Conservation (phyloP, 768 basidiomycete species). For the Leccinum longicurvipes region DNA sequence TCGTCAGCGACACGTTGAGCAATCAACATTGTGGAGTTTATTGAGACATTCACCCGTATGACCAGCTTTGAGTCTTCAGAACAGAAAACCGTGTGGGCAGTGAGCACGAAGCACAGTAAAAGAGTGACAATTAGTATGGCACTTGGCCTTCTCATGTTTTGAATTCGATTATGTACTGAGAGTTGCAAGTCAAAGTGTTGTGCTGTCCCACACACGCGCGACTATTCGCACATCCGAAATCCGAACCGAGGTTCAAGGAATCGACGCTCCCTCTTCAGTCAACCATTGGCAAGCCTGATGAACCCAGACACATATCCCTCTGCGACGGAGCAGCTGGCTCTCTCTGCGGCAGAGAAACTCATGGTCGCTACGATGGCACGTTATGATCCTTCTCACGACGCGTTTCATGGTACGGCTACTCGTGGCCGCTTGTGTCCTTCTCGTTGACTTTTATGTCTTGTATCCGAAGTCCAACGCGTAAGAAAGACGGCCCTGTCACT, state of each 20-base stretch:
- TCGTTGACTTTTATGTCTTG: slow-evolving; percentile 2
- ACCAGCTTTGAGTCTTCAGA: slow-evolving; percentile 24
- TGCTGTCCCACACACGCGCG: not conserved
- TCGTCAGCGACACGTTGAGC: slow-evolving; percentile 6
- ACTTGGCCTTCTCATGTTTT: slow-evolving; percentile 20
- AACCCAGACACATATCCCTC: slow-evolving; percentile 41
- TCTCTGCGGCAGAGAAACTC: slow-evolving; percentile 60
- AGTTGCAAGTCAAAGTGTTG: slow-evolving; percentile 4
- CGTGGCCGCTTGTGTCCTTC: not conserved
- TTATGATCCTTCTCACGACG: slow-evolving; percentile 81
- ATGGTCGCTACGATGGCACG: slow-evolving; percentile 72
- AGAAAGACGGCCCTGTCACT: slow-evolving; percentile 71
- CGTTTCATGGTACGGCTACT: slow-evolving; percentile 59
- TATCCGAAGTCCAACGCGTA: slow-evolving; percentile 70
- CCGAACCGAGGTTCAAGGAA: slow-evolving; percentile 14
- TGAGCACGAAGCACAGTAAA: slow-evolving; percentile 35
- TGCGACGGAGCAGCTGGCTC: slow-evolving; percentile 45
- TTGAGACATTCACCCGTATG: slow-evolving; percentile 28
- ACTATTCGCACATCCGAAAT: slow-evolving; percentile 20
- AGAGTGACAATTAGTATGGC: slow-evolving; percentile 40
- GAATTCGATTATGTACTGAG: not conserved
- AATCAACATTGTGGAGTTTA: slow-evolving; percentile 3
- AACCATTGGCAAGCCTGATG: too few species aligned
- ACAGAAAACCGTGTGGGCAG: slow-evolving; percentile 16
- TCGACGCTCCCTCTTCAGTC: not conserved